Base-by-base conservation (phyloP, 1,284 basidiomycete genomes). In the Cryptococcus sp. region DNA sequence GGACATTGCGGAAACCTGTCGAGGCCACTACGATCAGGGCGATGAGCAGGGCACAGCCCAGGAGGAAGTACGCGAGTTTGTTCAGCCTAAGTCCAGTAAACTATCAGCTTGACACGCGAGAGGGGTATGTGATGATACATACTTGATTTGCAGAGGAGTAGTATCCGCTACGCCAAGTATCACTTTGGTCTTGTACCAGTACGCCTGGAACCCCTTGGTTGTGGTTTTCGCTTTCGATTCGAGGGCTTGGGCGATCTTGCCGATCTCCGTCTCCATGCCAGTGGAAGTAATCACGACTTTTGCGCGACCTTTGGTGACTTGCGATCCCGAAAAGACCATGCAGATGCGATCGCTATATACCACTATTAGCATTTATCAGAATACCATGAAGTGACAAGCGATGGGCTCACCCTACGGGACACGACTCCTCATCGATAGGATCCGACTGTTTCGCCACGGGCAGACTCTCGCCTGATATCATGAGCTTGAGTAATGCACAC, bases 211-310 rank as follows among this genome's bases (percentile, higher is more conserved):
- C 4, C 79, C 79, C n/a, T 61, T 75, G 38, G 73, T 69, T 5
- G 67, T 78, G 22, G 69, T 63, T 25, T 65, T 70, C 23, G 73
- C 80, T 57, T 80, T 80, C 44, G 72, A 66, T 39, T 77, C 75
- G 62, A 83, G 78, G 2, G 81, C 81, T 13, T 74, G 64, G 3
- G 85, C 85, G 63, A 87, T 87, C 50, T 81, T 82, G 19, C 86
- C 85, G 47, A 88, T 83, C 77, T 86, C 84, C 17, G 86, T 88
- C 60, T 79, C 78, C 87, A 88, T 88, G 5, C 84, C 87, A 10
- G 85, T 88, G 3, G 79, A 80, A 54, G 84, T 81, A 54, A 86
- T 83, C 42, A 88, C 78, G 44, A 84, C 84, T 6, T 81, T 81
- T 1, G 83, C 86, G 47, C 86, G 82, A 48, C 87, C 87, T 74